Conservation (phyloP, 2,329 filamentous ascomycete species). For the Aspergillus udagawae region DNA sequence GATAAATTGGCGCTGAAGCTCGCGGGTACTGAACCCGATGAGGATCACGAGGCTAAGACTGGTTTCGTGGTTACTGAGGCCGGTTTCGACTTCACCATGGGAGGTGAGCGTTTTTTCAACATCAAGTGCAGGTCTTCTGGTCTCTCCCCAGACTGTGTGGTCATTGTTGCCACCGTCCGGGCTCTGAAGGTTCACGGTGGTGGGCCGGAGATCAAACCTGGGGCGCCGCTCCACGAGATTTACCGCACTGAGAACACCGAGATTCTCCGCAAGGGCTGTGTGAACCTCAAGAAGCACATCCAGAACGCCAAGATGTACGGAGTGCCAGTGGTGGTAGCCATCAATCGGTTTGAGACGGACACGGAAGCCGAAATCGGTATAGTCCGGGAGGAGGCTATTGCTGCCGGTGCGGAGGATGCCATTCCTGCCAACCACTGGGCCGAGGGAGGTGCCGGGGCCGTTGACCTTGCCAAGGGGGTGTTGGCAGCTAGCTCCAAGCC, state of each 20-base stretch:
- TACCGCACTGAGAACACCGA: slow-evolving; percentile 95
- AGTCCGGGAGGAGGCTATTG: slow-evolving; percentile 83
- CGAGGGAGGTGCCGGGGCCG: slow-evolving; percentile 83
- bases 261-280: slow-evolving; percentile 79
- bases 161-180: slow-evolving; percentile 91
- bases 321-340: slow-evolving; percentile 89
- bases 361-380: slow-evolving; percentile 87
- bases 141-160: slow-evolving; percentile 85
- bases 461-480: slow-evolving; percentile 83
- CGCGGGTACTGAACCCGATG: slow-evolving; percentile 86
- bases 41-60: slow-evolving; percentile 74
- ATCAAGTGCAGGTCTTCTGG: slow-evolving; percentile 98
- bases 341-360: slow-evolving; percentile 95
- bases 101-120: slow-evolving; percentile 98
- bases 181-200: slow-evolving; percentile 96
- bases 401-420: slow-evolving; percentile 89
- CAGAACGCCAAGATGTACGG: slow-evolving; percentile 84
- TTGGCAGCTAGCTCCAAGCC: slow-evolving; percentile 77
- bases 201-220: slow-evolving; percentile 87
- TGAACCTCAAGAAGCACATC: slow-evolving; percentile 96
- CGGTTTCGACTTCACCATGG: slow-evolving; percentile 99
- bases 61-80: slow-evolving; percentile 96
- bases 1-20: slow-evolving; percentile 96
- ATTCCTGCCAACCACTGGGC: slow-evolving; percentile 96
- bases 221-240: slow-evolving; percentile 76